phyloP scores from a whole-genome alignment of 1,284 basidiomycete genomes.

The Ustilago cynodontis region DNA sequence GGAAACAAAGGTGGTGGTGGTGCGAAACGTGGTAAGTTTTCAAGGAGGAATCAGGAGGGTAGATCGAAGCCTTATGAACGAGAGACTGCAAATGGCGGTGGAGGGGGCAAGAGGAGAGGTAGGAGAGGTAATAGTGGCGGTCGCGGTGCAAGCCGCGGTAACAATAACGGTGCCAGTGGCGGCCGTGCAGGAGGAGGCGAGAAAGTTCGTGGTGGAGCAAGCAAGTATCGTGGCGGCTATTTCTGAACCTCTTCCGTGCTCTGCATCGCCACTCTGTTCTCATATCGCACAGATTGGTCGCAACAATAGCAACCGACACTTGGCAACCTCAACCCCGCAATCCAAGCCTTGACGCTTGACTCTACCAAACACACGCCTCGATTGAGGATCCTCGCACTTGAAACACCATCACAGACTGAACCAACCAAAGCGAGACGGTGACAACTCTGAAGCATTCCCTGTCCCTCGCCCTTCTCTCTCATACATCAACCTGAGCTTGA shows the following conservation, averaged over 20 bases:
- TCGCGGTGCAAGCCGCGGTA: background rate
- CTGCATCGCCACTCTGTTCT: background rate
- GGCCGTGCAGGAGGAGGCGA: constrained; percentile 17
- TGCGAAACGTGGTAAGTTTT: constrained; percentile 16
- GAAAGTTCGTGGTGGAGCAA: constrained; percentile 37
- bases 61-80: background rate
- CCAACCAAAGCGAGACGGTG: background rate
- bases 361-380: background rate
- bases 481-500: too few species aligned
- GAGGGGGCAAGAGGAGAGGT: constrained; percentile 5
- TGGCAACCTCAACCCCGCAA: background rate
- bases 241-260: constrained; percentile 11
- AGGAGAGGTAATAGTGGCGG: background rate
- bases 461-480: too few species aligned
- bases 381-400: background rate
- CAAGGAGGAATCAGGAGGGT: constrained; percentile 4
- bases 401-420: background rate
- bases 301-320: background rate
- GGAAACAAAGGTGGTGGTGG: background rate
- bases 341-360: background rate
- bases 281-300: background rate
- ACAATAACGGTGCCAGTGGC: constrained; percentile 2
- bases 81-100: constrained; percentile 9
- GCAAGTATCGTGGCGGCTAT: constrained; percentile 53
- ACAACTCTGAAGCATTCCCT: too few species aligned